Conservation (phyloP, 495 filamentous ascomycete genomes). For the Xanthoparmelia taractica region DNA sequence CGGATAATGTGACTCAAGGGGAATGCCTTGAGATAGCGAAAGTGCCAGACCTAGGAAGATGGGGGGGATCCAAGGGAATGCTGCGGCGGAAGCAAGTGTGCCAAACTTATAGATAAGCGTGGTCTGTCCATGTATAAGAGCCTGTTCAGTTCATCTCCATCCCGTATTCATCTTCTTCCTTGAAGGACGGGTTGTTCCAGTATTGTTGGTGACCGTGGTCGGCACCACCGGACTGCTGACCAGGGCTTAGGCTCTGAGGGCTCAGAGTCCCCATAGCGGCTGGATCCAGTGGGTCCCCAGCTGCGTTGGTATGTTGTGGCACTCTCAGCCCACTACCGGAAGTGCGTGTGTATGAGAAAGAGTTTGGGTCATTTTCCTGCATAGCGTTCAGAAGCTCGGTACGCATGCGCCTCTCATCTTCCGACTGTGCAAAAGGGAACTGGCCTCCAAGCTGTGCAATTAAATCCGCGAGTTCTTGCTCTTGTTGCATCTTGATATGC, state of each 20-base stretch:
- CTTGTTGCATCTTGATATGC: conserved; percentile 76
- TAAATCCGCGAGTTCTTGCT: conserved; percentile 69
- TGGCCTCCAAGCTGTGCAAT: conserved; percentile 61
- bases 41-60: background rate
- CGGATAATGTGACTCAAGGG: background rate
- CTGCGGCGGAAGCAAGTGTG: background rate
- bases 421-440: conserved; percentile 75
- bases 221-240: conserved; percentile 51
- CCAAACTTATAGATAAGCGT: background rate
- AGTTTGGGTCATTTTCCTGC: conserved; percentile 61
- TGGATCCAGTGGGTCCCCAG: conserved; percentile 63
- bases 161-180: conserved; percentile 82
- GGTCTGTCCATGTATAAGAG: background rate
- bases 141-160: conserved; percentile 62
- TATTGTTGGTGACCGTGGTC: conserved; percentile 52
- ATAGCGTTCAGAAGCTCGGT: conserved; percentile 82
- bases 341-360: conserved; percentile 75
- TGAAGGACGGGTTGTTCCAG: conserved; percentile 66
- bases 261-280: conserved; percentile 39
- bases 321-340: conserved; percentile 81
- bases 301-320: conserved; percentile 85
- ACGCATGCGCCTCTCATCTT: conserved; percentile 93
- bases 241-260: conserved; percentile 64
- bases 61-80: background rate
- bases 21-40: conserved; percentile 1